Percentiles rank a stretch among this genome's conserved stretches.
phyloP scores from a whole-genome alignment of 2,329 filamentous ascomycete species.

The Drechslerella coelobrocha region DNA sequence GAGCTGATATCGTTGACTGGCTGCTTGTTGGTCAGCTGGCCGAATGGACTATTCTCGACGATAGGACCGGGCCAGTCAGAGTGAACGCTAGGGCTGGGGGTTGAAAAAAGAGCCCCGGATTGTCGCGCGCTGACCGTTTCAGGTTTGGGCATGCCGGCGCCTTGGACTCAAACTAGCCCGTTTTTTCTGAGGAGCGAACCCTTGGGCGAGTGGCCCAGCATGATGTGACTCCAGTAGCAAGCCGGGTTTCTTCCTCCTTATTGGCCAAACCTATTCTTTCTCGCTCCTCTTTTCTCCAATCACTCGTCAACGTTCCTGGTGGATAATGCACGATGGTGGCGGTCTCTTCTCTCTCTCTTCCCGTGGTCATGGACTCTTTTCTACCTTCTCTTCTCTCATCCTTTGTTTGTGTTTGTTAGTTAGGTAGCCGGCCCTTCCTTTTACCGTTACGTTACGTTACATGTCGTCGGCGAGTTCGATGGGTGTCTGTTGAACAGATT shows the following conservation, averaged over 20 bases:
- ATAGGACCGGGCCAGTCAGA: neutral
- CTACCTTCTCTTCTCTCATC: conserved; percentile 1
- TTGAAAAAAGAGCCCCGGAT: conserved; percentile 17
- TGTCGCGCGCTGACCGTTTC: conserved; percentile 50
- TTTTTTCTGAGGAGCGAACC: conserved; percentile 11
- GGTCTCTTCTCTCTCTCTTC: conserved; percentile 14
- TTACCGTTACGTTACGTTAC: neutral
- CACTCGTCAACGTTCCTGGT: conserved; percentile 1
- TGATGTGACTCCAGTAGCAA: too few species aligned
- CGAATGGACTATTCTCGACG: neutral
- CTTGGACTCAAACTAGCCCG: conserved; percentile 29
- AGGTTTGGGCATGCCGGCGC: conserved; percentile 27
- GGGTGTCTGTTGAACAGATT: conserved; percentile 48
- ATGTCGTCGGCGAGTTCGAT: conserved; percentile 15
- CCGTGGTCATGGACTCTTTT: neutral
- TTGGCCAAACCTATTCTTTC: neutral
- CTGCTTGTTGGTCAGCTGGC: conserved; percentile 8
- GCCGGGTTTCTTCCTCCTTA: neutral
- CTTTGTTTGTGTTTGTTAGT: conserved; percentile 4
- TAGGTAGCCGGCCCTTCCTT: neutral
- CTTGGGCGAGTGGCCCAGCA: conserved; percentile 13
- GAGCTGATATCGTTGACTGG: too few species aligned
- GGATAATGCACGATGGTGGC: neutral
- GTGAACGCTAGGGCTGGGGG: conserved; percentile 4
- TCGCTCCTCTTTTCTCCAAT: neutral